Conservation (phyloP, 225 moss, liverwort and hornwort species). For the Rhytidiadelphus loreus region DNA sequence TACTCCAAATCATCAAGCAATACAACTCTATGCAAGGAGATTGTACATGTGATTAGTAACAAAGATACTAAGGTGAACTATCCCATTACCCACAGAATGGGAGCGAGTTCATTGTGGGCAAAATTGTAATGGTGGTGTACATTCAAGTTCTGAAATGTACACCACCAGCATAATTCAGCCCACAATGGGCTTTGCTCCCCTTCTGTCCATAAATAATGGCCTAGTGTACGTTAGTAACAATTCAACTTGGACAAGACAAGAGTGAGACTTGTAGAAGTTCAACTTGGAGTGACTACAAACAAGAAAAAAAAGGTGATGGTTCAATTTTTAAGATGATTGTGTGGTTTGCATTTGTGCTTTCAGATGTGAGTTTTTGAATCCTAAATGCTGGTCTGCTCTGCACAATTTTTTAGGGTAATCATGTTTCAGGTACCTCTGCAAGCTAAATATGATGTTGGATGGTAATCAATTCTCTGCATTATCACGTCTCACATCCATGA, state of each 20-base stretch:
- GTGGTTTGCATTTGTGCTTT: neutral
- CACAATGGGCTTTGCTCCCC: too few species aligned
- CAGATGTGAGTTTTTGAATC: neutral
- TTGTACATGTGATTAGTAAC: rapidly evolving
- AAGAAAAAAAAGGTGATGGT: neutral
- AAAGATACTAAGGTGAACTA: too few species aligned
- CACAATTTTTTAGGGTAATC: neutral
- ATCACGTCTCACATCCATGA: neutral
- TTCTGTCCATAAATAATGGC: too few species aligned
- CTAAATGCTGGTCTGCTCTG: rapidly evolving
- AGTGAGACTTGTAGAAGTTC: too few species aligned
- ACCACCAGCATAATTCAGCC: too few species aligned
- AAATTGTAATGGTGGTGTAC: too few species aligned
- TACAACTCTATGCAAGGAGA: neutral
- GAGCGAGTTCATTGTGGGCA: too few species aligned
- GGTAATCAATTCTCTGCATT: neutral
- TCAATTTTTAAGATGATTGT: neutral
- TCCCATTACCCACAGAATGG: too few species aligned
- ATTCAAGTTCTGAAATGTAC: too few species aligned
- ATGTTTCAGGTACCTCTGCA: neutral
- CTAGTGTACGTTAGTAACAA: too few species aligned
- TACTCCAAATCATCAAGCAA: neutral
- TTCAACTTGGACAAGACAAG: rapidly evolving
- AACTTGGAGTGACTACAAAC: neutral
- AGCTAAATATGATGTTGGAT: neutral